Conservation (phyloP, 2,329 filamentous ascomycete species). For the Pseudocercospora ulei region DNA sequence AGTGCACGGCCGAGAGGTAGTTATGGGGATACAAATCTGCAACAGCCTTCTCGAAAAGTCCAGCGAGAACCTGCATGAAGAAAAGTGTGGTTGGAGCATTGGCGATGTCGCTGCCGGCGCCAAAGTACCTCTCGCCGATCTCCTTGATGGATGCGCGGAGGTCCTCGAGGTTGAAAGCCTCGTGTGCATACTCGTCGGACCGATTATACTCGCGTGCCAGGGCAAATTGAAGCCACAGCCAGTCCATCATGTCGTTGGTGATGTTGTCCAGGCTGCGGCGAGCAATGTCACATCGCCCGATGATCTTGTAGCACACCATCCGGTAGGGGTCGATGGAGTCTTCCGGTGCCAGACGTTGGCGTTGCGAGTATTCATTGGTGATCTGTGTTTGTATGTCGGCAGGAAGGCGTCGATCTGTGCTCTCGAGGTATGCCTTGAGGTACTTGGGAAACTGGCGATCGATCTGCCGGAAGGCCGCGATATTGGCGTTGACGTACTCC, state of each 20-base stretch:
- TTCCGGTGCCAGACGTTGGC: conserved; percentile 71
- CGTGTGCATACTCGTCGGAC: conserved; percentile 52
- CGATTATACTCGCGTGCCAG: conserved; percentile 54
- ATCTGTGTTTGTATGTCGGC: conserved; percentile 76
- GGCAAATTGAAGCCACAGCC: conserved; percentile 57
- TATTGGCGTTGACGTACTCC: conserved; percentile 72
- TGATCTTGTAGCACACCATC: conserved; percentile 95
- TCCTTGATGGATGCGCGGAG: conserved; percentile 74
- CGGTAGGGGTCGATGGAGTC: conserved; percentile 87
- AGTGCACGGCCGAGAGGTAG: conserved; percentile 89
- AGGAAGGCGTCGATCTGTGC: conserved; percentile 64
- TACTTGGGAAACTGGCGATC: conserved; percentile 86
- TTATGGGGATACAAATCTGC: conserved; percentile 85
- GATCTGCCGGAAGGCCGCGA: conserved; percentile 72
- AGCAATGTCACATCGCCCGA: conserved; percentile 62
- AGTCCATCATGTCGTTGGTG: conserved; percentile 54
- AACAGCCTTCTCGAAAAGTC: conserved; percentile 89
- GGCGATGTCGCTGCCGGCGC: conserved; percentile 67
- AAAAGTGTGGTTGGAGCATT: conserved; percentile 85
- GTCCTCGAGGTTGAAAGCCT: conserved; percentile 54
- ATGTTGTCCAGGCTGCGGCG: conserved; percentile 50
- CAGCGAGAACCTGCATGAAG: conserved; percentile 78
- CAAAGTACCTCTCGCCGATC: conserved; percentile 85
- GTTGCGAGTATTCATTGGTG: conserved; percentile 79
- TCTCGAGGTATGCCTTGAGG: conserved; percentile 71